These are phyloP conservation scores for Pseudocercospora pini-densiflorae DNA, from an alignment of 2,329 filamentous ascomycete genomes.

Conservation along the genomic window DNA sequence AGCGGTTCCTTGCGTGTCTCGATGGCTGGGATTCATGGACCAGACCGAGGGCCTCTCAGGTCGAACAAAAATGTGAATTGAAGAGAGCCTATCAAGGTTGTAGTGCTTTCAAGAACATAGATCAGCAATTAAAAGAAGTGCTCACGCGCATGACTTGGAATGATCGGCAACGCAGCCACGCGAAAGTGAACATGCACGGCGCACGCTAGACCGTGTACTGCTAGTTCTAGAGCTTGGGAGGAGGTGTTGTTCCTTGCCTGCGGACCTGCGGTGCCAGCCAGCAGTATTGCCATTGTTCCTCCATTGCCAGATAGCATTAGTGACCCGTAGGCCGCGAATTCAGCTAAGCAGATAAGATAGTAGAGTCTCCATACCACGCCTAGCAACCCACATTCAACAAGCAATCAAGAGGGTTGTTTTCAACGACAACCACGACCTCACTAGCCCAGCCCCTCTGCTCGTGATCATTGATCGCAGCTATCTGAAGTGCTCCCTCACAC, in stretches of 20 bases:
- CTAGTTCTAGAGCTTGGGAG: neutral
- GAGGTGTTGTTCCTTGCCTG: neutral
- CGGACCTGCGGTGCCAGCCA: neutral
- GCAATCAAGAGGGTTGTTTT: conserved; percentile 22
- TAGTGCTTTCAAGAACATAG: neutral
- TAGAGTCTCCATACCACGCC: conserved; percentile 2
- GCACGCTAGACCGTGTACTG: conserved; percentile 4
- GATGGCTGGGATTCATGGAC: neutral
- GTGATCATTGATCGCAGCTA: neutral
- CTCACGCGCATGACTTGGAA: neutral
- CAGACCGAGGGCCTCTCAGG: too few species aligned
- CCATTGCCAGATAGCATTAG: neutral
- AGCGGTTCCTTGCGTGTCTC: neutral
- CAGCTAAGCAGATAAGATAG: conserved; percentile 15
- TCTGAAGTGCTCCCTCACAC: neutral
- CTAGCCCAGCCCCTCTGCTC: neutral
- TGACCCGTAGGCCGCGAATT: neutral
- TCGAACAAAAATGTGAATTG: too few species aligned
- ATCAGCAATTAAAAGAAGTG: neutral
- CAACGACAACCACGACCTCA: conserved; percentile 21
- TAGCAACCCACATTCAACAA: conserved; percentile 17
- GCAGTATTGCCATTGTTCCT: conserved; percentile 2
- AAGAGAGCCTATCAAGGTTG: neutral
- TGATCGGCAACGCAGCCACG: neutral
- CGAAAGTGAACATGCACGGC: neutral